phyloP scores from a whole-genome alignment of 1,284 basidiomycete genomes.

The Cryptococcus sp. region DNA sequence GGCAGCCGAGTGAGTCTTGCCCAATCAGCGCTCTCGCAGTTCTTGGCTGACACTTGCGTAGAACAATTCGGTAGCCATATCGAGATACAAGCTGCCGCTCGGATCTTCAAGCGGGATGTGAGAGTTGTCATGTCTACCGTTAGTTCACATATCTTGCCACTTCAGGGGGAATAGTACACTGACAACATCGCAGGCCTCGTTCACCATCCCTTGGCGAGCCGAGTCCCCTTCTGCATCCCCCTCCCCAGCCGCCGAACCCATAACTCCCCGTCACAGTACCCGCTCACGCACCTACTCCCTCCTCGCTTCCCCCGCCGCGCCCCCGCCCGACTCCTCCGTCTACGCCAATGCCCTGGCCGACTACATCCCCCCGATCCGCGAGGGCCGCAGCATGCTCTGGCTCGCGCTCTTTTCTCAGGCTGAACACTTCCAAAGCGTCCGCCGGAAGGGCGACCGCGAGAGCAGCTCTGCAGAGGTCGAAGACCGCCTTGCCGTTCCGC shows the following conservation, averaged over 20 bases:
- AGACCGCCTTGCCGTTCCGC: slow-evolving; percentile 35
- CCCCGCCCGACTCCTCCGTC: slow-evolving; percentile 13
- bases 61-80: slow-evolving; percentile 42
- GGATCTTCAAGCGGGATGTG: slow-evolving; percentile 39
- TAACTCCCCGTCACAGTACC: slow-evolving; percentile 18
- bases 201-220: slow-evolving; percentile 35
- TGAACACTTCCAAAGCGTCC: slow-evolving; percentile 43
- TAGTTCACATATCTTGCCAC: slow-evolving; percentile 4
- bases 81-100: slow-evolving; percentile 42
- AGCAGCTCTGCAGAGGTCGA: slow-evolving; percentile 40
- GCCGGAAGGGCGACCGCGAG: slow-evolving; percentile 33
- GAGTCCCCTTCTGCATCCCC: slow-evolving; percentile 8
- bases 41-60: slow-evolving; percentile 5
- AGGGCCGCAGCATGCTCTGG: slow-evolving; percentile 41
- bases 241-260: neutral
- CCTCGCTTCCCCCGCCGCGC: slow-evolving; percentile 14
- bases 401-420: slow-evolving; percentile 45
- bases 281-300: slow-evolving; percentile 20
- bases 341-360: slow-evolving; percentile 21
- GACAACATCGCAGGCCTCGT: slow-evolving; percentile 27
- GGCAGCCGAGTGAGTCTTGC: slow-evolving; percentile 29
- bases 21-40: neutral
- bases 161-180: neutral
- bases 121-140: slow-evolving; percentile 41
- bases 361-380: slow-evolving; percentile 24